Conservation (phyloP, 2,329 filamentous ascomycete genomes). For the Aspergillus fischeri region DNA sequence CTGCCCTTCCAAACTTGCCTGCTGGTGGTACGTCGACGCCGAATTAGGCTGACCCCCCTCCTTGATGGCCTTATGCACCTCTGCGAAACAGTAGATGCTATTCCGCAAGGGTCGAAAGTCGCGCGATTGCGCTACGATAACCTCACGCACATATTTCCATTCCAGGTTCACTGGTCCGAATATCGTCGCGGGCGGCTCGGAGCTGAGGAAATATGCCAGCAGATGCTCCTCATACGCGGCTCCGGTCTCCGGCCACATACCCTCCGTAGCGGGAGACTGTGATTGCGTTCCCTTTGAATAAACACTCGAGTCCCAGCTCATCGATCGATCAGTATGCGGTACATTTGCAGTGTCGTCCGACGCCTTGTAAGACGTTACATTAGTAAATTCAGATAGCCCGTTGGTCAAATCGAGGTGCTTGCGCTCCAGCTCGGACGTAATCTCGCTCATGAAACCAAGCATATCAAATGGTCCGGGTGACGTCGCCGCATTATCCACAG, state of each 20-base stretch:
- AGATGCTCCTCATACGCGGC: constrained; percentile 27
- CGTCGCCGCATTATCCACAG: constrained; percentile 8
- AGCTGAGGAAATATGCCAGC: constrained; percentile 24
- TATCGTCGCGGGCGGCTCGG: constrained; percentile 27
- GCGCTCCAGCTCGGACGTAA: constrained; percentile 33
- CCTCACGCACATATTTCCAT: constrained; percentile 29
- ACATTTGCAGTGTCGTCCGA: background rate
- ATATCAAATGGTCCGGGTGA: constrained; percentile 28
- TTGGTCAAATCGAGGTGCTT: constrained; percentile 31
- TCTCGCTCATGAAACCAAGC: constrained; percentile 34
- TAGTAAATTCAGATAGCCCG: constrained; percentile 14
- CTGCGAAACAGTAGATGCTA: constrained; percentile 32
- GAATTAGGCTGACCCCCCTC: constrained; percentile 25
- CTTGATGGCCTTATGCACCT: constrained; percentile 24
- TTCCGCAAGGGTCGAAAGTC: constrained; percentile 24
- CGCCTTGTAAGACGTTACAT: constrained; percentile 5
- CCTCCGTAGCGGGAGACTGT: background rate
- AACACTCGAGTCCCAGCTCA: background rate
- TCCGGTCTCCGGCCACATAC: constrained; percentile 18
- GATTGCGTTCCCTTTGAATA: background rate
- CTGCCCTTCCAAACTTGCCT: constrained; percentile 29
- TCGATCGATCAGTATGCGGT: background rate
- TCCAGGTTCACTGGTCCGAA: constrained; percentile 30
- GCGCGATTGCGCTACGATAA: constrained; percentile 22
- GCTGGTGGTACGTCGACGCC: constrained; percentile 28